Conservation (phyloP, 176 grass and related monocot genomes). For the Zizania latifolia region DNA sequence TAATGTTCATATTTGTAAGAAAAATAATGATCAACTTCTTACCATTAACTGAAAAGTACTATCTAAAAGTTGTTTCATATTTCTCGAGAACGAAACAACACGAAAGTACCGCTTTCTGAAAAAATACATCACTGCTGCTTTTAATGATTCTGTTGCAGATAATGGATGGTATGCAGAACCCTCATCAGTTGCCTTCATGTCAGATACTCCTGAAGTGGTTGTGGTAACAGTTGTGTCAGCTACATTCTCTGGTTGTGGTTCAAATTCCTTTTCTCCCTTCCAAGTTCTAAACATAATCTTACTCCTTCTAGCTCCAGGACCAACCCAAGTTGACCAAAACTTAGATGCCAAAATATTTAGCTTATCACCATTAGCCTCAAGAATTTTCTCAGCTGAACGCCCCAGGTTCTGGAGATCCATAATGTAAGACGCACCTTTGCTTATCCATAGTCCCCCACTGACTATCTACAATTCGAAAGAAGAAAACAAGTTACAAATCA, state of each 20-base stretch:
- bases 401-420: slow-evolving; percentile 52
- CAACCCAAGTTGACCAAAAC: slow-evolving; percentile 95
- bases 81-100: slow-evolving; percentile 57
- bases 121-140: slow-evolving; percentile 50
- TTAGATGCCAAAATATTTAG: slow-evolving; percentile 77
- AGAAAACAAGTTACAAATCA: slow-evolving; percentile 7
- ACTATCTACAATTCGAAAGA: slow-evolving; percentile 53
- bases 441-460: slow-evolving; percentile 74
- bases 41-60: slow-evolving; percentile 66
- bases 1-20: neutral
- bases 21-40: slow-evolving; percentile 31
- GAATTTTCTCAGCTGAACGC: slow-evolving; percentile 51
- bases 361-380: slow-evolving; percentile 66
- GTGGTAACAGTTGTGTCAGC: slow-evolving; percentile 43
- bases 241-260: slow-evolving; percentile 48
- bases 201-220: slow-evolving; percentile 27
- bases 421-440: slow-evolving; percentile 53
- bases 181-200: slow-evolving; percentile 41
- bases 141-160: slow-evolving; percentile 55
- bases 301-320: slow-evolving; percentile 74
- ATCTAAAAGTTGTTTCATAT: slow-evolving; percentile 46
- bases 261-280: slow-evolving; percentile 83
- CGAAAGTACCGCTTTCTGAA: slow-evolving; percentile 58
- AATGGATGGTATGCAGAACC: slow-evolving; percentile 50
- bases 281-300: slow-evolving; percentile 79